phyloP scores from a whole-genome alignment of 306 rosid genomes.

The Pueraria montana region DNA sequence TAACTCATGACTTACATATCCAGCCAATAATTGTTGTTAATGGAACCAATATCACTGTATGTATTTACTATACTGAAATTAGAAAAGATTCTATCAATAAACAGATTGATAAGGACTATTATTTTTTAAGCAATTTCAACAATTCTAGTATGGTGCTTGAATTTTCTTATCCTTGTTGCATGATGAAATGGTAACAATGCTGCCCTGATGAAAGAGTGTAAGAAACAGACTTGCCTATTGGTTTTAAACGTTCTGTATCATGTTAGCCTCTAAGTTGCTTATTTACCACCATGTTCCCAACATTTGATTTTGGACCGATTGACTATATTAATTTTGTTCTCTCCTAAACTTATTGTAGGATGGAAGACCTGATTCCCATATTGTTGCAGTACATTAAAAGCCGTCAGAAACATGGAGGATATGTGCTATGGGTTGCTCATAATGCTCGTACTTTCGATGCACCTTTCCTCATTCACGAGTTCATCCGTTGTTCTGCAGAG shows the following conservation, averaged over 20 bases:
- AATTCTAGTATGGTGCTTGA: not conserved
- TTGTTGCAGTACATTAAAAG: constrained; percentile 65
- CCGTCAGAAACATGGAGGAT: constrained; percentile 72
- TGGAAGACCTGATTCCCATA: constrained; percentile 75
- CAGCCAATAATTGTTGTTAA: not conserved
- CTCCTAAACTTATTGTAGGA: constrained; percentile 57
- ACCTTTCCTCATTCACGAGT: constrained; percentile 70
- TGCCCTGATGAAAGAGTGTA: not conserved
- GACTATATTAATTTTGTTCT: not conserved
- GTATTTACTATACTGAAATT: too few relatives aligned
- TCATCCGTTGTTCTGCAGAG: constrained; percentile 62
- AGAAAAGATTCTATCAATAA: not conserved
- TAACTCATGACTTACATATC: too few relatives aligned
- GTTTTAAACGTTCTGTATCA: not conserved
- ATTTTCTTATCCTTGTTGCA: not conserved
- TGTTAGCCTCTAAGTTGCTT: not conserved
- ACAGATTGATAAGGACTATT: not conserved
- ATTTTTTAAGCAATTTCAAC: constrained; percentile 1
- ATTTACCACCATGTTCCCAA: not conserved
- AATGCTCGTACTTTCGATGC: constrained; percentile 75
- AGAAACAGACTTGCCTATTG: not conserved
- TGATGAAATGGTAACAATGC: not conserved
- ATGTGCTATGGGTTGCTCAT: constrained; percentile 70
- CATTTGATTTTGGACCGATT: not conserved
- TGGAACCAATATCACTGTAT: not conserved